Percentiles rank a stretch among this genome's conserved stretches.
Conservation (phyloP, 495 filamentous ascomycete genomes). For the Penicillium ochrochloron region DNA sequence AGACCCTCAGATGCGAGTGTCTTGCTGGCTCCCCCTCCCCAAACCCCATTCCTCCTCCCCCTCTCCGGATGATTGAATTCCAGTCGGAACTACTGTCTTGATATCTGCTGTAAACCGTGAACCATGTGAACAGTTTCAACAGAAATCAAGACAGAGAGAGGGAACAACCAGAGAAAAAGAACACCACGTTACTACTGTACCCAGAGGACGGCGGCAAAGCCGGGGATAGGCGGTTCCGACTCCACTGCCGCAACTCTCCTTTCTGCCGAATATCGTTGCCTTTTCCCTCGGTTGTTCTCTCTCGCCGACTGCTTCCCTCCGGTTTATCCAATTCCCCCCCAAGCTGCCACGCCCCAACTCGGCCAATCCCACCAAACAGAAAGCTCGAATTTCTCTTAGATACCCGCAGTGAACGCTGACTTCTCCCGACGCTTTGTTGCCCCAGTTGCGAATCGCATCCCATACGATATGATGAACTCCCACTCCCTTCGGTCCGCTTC, state of each 20-base stretch:
- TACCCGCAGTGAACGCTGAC: conserved; percentile 25
- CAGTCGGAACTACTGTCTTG: background rate
- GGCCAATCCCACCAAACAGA: conserved; percentile 29
- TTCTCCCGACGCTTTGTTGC: conserved; percentile 15
- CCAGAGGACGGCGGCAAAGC: background rate
- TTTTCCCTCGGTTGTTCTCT: conserved; percentile 34
- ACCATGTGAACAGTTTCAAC: background rate
- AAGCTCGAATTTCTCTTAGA: conserved; percentile 8
- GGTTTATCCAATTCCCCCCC: conserved; percentile 2
- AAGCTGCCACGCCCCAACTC: conserved; percentile 2
- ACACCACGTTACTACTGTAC: too few species aligned
- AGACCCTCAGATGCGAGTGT: too few species aligned
- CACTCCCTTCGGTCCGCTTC: conserved; percentile 48
- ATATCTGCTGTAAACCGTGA: background rate
- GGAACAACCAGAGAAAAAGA: background rate
- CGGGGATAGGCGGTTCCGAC: conserved; percentile 17
- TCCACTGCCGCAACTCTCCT: conserved; percentile 29
- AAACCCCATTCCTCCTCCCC: background rate
- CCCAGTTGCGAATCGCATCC: conserved; percentile 6
- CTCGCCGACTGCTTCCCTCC: conserved; percentile 10
- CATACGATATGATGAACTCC: conserved; percentile 39
- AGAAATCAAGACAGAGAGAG: background rate
- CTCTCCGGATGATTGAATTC: background rate
- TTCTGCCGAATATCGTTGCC: conserved; percentile 37
- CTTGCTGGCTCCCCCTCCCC: too few species aligned